These are phyloP conservation scores for Alternaria ventricosa DNA, from an alignment of 2,329 filamentous ascomycete species.

Conservation along the genomic window DNA sequence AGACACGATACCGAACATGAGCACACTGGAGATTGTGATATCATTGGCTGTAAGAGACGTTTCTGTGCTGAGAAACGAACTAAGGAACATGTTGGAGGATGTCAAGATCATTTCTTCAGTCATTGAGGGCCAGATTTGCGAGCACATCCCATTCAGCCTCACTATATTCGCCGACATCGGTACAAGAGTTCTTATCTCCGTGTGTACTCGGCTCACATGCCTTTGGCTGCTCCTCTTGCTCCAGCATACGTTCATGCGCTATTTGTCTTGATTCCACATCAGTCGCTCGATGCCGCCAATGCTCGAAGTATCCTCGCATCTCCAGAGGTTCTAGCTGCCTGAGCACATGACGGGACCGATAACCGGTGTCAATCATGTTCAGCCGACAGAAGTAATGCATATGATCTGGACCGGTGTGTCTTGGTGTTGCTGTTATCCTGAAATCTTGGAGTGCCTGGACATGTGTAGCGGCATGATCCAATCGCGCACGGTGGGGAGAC, in stretches of 20 bases:
- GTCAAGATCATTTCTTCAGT: slow-evolving; percentile 18
- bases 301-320: background rate
- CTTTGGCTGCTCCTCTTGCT: background rate
- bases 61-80: slow-evolving; percentile 27
- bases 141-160: background rate
- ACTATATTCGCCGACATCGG: background rate
- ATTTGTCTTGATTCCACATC: background rate
- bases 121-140: background rate
- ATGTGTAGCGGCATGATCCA: background rate
- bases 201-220: background rate
- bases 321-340: background rate
- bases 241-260: background rate
- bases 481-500: background rate
- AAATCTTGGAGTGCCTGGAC: background rate
- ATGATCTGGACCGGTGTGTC: background rate
- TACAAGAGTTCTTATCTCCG: background rate
- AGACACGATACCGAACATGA: slow-evolving; percentile 35
- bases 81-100: background rate
- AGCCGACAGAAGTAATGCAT: background rate
- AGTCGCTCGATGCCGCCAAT: background rate
- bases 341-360: background rate
- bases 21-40: slow-evolving; percentile 26
- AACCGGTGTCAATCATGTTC: background rate
- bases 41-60: slow-evolving; percentile 26
- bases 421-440: background rate